Conservation (phyloP, 495 filamentous ascomycete species). For the Neurospora hispaniola region DNA sequence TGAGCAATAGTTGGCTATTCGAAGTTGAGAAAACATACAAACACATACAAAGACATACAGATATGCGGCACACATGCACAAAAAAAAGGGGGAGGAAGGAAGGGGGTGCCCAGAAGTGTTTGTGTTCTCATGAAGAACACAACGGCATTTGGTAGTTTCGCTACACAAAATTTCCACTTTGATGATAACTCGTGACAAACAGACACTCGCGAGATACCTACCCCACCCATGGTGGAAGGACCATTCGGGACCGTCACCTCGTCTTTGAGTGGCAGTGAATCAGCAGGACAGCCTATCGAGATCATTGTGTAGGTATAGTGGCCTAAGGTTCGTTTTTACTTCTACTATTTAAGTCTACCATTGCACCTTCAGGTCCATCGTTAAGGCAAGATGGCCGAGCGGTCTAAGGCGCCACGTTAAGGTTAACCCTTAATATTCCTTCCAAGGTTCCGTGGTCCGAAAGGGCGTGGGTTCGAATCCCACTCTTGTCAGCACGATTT, state of each 20-base stretch:
- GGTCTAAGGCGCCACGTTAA: too few relatives aligned
- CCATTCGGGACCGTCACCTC: background rate
- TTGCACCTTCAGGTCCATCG: too few relatives aligned
- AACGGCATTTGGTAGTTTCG: background rate
- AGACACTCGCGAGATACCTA: background rate
- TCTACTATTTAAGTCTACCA: too few relatives aligned
- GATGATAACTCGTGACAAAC: background rate
- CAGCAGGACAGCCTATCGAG: too few relatives aligned
- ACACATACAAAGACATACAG: too few relatives aligned
- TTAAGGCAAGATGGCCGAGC: too few relatives aligned
- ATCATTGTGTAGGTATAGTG: too few relatives aligned
- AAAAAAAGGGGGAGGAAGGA: too few relatives aligned
- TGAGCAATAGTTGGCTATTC: background rate
- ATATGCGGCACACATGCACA: too few relatives aligned
- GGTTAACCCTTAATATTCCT: background rate
- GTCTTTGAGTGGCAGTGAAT: too few relatives aligned
- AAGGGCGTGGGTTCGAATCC: conserved; percentile 31
- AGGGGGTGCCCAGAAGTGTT: background rate
- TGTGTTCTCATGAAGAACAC: background rate
- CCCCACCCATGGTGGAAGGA: too few relatives aligned
- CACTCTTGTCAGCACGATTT: conserved; percentile 19
- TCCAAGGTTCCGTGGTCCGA: conserved; percentile 23
- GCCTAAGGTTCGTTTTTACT: too few relatives aligned
- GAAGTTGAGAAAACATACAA: background rate
- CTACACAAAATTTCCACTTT: background rate